These are phyloP conservation scores for Fusarium secorum DNA, from an alignment of 2,329 filamentous ascomycete species.

Conservation along the genomic window DNA sequence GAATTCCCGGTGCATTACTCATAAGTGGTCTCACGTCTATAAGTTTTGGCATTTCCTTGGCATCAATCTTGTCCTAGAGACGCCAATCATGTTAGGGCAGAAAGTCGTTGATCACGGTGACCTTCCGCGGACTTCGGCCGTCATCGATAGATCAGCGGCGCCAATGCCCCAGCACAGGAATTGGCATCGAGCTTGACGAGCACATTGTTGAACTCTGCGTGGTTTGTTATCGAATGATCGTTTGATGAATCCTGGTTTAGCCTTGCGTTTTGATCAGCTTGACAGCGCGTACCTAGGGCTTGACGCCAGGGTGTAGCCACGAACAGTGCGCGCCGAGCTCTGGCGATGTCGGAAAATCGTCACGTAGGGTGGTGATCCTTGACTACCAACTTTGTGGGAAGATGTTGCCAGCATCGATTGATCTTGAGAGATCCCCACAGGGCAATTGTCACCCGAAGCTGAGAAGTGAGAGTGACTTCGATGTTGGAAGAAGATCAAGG, in stretches of 20 bases:
- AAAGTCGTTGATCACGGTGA: neutral
- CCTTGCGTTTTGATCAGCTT: neutral
- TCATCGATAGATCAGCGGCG: neutral
- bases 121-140: neutral
- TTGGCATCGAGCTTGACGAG: neutral
- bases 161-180: neutral
- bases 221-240: no score
- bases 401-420: no score
- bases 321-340: neutral
- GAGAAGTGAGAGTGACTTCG: neutral
- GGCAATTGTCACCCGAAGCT: neutral
- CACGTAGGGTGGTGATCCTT: no score
- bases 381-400: no score
- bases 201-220: no score
- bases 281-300: no score
- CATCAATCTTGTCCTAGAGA: no score
- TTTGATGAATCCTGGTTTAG: fast-evolving
- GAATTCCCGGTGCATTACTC: neutral
- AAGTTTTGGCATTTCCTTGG: no score
- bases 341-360: neutral
- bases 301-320: no score
- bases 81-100: neutral
- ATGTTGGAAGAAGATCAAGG: neutral
- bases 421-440: no score
- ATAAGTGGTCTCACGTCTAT: neutral